Evolutionary conservation across 306 rosid genomes (phyloP).

Genomic region (Begonia loranthoides): DNA sequence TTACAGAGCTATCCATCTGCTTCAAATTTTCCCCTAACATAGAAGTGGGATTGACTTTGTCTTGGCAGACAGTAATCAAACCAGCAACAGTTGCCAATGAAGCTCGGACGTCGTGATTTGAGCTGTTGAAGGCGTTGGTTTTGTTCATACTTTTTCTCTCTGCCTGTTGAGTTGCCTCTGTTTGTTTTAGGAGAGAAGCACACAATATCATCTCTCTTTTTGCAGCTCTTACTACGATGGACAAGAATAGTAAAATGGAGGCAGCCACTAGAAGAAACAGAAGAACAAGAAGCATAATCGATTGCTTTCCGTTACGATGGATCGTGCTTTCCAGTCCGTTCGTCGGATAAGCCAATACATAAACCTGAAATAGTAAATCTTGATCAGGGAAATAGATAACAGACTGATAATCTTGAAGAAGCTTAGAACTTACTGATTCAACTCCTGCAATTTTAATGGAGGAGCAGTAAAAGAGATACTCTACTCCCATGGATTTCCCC

Average conservation of each 20-base stretch:
- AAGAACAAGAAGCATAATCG: slow-evolving; percentile 18
- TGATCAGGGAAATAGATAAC: too few species aligned
- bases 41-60: slow-evolving; percentile 19
- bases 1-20: slow-evolving; percentile 40
- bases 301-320: slow-evolving; percentile 16
- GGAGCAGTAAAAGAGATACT: slow-evolving; percentile 27
- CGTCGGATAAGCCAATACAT: slow-evolving; percentile 25
- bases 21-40: slow-evolving; percentile 32
- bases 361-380: slow-evolving; percentile 31
- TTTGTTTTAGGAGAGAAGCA: slow-evolving; percentile 45
- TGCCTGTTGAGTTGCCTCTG: slow-evolving; percentile 63
- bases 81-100: slow-evolving; percentile 50
- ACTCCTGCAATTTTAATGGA: slow-evolving; percentile 32
- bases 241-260: slow-evolving; percentile 18
- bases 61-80: slow-evolving; percentile 36
- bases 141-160: slow-evolving; percentile 62
- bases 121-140: slow-evolving; percentile 48
- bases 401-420: too few species aligned
- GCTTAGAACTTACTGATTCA: slow-evolving; percentile 21
- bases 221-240: slow-evolving; percentile 12
- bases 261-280: slow-evolving; percentile 14
- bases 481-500: slow-evolving; percentile 18
- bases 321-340: slow-evolving; percentile 10
- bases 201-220: slow-evolving; percentile 47
- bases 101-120: slow-evolving; percentile 67